Evolutionary conservation across 176 grass and related monocot genomes (phyloP).

Genomic region (Cymbopogon citratus): DNA sequence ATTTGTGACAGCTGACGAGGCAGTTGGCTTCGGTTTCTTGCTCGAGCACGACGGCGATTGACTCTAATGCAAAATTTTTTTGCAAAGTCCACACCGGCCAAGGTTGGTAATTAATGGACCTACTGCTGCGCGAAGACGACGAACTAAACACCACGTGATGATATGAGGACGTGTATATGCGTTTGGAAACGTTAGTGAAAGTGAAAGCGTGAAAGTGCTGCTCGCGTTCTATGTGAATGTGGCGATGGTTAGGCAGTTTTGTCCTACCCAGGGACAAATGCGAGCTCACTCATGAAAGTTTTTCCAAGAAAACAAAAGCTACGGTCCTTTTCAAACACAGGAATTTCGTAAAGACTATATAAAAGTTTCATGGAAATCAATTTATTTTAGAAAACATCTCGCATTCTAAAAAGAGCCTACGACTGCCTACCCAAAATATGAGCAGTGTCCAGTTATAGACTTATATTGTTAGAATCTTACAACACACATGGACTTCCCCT

Average conservation of each 20-base stretch:
- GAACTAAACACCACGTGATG: background rate
- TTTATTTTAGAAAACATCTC: too few species aligned
- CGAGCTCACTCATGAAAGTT: background rate
- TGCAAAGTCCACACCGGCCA: background rate
- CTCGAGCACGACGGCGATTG: background rate
- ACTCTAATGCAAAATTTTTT: background rate
- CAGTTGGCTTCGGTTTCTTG: background rate
- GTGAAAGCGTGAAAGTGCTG: background rate
- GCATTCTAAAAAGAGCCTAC: too few species aligned
- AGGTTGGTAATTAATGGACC: background rate
- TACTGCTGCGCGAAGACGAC: background rate
- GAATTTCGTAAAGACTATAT: too few species aligned
- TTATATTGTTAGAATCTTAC: too few species aligned
- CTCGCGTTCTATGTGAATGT: background rate
- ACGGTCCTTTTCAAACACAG: too few species aligned
- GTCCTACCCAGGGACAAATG: background rate
- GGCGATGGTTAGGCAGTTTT: background rate
- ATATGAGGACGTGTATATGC: too few species aligned
- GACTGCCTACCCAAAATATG: too few species aligned
- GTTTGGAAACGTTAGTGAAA: background rate
- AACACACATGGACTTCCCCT: too few species aligned
- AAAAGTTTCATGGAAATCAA: too few species aligned
- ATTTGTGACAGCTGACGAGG: background rate
- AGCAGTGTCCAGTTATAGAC: too few species aligned
- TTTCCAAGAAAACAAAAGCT: background rate